Evolutionary conservation across 1,284 basidiomycete genomes (phyloP).

Genomic region (Ceratobasidium sp.): DNA sequence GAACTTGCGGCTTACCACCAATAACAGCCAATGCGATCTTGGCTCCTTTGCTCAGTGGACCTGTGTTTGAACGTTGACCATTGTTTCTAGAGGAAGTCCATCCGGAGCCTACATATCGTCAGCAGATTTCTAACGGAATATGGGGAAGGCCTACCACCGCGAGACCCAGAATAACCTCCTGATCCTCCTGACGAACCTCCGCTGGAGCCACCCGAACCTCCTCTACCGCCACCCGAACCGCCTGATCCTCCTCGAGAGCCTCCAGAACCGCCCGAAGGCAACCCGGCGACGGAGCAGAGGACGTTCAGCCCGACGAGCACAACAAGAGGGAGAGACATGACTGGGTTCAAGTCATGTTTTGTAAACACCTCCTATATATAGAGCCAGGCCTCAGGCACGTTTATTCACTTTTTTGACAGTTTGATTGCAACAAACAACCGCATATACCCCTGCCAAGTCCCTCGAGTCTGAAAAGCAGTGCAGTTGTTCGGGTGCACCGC

Average conservation of each 20-base stretch:
- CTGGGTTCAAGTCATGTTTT: neutral
- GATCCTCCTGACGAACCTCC: constrained; percentile 29
- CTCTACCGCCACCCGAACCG: neutral
- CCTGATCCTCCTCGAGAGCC: constrained; percentile 25
- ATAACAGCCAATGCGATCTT: constrained; percentile 37
- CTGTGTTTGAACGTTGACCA: constrained; percentile 10
- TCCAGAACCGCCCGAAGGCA: constrained; percentile 36
- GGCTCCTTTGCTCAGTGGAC: constrained; percentile 33
- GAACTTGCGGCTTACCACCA: neutral
- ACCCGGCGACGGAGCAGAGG: constrained; percentile 7
- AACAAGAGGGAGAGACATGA: constrained; percentile 14
- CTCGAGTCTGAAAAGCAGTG: neutral
- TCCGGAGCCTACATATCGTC: constrained; percentile 21
- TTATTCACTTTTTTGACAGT: neutral
- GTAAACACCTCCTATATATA: neutral
- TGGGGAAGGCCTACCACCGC: neutral
- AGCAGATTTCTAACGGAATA: neutral
- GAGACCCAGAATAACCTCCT: constrained; percentile 11
- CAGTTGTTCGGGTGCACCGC: constrained; percentile 19
- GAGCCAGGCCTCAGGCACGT: neutral
- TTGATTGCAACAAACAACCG: neutral
- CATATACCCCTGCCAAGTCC: constrained; percentile 33
- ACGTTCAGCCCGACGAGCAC: constrained; percentile 11
- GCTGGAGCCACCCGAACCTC: constrained; percentile 3
- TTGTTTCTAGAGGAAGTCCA: constrained; percentile 43